Conservation (phyloP, 2,329 filamentous ascomycete species). For the Arthrinium phaeospermum region DNA sequence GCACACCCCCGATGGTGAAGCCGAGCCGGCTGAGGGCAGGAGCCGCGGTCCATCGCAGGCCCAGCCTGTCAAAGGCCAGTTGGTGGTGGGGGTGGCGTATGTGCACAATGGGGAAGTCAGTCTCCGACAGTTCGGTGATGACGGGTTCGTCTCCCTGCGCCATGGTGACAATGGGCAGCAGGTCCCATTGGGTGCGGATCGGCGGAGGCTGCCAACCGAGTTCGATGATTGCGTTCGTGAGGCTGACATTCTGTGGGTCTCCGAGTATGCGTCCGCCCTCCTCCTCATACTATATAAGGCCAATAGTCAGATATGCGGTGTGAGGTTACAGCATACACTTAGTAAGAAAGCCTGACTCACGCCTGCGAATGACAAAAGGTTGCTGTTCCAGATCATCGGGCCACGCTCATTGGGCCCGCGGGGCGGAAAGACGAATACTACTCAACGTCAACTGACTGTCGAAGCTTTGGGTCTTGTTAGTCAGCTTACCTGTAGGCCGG, state of each 20-base stretch:
- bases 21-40: conserved; percentile 35
- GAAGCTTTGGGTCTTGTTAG: neutral
- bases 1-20: conserved; percentile 35
- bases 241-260: conserved; percentile 32
- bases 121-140: conserved; percentile 30
- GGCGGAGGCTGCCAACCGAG: conserved; percentile 35
- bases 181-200: conserved; percentile 32
- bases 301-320: conserved; percentile 7
- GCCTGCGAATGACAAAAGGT: conserved; percentile 35
- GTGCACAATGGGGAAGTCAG: conserved; percentile 28
- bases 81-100: conserved; percentile 33
- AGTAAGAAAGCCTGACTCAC: conserved; percentile 20
- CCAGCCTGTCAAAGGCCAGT: conserved; percentile 32
- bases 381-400: conserved; percentile 36
- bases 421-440: conserved; percentile 35
- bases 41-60: conserved; percentile 34
- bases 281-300: conserved; percentile 26
- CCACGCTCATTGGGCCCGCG: conserved; percentile 28
- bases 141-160: conserved; percentile 32
- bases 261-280: conserved; percentile 32
- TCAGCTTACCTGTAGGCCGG: conserved; percentile 29
- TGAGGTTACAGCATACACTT: neutral
- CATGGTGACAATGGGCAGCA: conserved; percentile 37
- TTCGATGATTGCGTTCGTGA: conserved; percentile 35
- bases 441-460: neutral